Percentiles rank a stretch among this genome's conserved stretches.
Evolutionary conservation across 2,329 filamentous ascomycete species (phyloP).

Genomic region (Neoarthrinium moseri): DNA sequence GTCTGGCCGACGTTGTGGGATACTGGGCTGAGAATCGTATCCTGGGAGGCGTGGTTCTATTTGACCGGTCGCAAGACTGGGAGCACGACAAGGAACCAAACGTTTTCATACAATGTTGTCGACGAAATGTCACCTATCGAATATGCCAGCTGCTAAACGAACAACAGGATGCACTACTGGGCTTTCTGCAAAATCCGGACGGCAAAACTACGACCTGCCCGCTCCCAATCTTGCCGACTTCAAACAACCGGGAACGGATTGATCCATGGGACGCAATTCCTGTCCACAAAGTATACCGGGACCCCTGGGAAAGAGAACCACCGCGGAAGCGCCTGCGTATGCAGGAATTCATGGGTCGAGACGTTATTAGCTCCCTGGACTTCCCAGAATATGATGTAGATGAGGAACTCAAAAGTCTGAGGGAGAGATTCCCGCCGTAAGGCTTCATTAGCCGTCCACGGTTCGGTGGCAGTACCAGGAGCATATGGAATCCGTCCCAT

Average conservation of each 20-base stretch:
- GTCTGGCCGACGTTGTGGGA: constrained; percentile 21
- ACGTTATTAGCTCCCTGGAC: not conserved
- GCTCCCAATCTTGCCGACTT: not conserved
- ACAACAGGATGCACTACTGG: constrained; percentile 16
- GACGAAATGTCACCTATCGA: constrained; percentile 12
- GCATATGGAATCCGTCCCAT: no score
- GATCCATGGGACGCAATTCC: constrained; percentile 24
- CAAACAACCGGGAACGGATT: constrained; percentile 20
- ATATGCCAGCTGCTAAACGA: constrained; percentile 17
- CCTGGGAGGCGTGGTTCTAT: constrained; percentile 25
- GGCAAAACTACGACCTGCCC: not conserved
- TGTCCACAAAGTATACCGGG: constrained; percentile 23
- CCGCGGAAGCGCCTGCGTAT: constrained; percentile 1
- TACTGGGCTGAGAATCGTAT: constrained; percentile 25
- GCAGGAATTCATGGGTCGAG: not conserved
- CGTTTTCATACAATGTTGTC: constrained; percentile 15
- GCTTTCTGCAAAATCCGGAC: constrained; percentile 12
- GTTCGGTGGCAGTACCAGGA: no score
- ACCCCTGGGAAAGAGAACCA: constrained; percentile 25
- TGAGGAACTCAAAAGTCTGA: not conserved
- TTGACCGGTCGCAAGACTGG: constrained; percentile 17
- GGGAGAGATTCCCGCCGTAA: no score
- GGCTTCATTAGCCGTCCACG: no score
- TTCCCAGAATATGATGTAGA: not conserved
- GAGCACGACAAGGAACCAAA: constrained; percentile 2